Percentiles rank a stretch among this genome's conserved stretches.
phyloP scores from a whole-genome alignment of 441 rosid genomes.

The Jatropha podagrica region DNA sequence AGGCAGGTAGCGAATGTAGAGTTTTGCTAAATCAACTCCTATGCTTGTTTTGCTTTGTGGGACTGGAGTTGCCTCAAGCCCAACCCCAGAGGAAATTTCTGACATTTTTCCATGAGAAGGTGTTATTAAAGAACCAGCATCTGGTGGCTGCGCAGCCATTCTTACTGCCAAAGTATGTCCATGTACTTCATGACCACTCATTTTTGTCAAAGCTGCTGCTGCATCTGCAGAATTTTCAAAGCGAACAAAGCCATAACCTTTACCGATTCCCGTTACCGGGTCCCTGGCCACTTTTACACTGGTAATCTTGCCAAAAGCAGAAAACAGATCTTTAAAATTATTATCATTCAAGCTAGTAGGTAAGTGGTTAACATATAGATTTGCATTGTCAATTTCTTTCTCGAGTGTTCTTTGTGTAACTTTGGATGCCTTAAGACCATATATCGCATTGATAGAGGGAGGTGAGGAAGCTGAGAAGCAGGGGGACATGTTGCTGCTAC shows the following conservation, averaged over 20 bases:
- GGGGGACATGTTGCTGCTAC: background rate
- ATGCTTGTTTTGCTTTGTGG: background rate
- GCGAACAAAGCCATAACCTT: conserved; percentile 3
- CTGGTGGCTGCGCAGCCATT: background rate
- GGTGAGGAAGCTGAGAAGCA: background rate
- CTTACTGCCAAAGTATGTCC: conserved; percentile 4
- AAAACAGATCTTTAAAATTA: background rate
- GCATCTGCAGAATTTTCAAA: conserved; percentile 2
- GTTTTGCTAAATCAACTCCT: conserved; percentile 7
- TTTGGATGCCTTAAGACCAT: background rate
- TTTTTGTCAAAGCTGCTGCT: background rate
- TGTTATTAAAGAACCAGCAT: background rate
- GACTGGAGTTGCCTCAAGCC: background rate
- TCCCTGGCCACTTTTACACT: conserved; percentile 1
- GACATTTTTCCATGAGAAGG: background rate
- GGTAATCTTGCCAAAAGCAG: conserved; percentile 4
- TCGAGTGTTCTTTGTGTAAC: background rate
- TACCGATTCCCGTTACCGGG: background rate
- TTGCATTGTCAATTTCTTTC: background rate
- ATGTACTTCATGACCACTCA: conserved; percentile 2
- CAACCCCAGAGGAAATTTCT: background rate
- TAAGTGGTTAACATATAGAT: background rate
- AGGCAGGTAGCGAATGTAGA: conserved; percentile 1
- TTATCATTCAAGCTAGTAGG: background rate
- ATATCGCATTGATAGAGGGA: background rate